Conservation (phyloP, 148 eudicot species). For the Persicaria tinctoria region DNA sequence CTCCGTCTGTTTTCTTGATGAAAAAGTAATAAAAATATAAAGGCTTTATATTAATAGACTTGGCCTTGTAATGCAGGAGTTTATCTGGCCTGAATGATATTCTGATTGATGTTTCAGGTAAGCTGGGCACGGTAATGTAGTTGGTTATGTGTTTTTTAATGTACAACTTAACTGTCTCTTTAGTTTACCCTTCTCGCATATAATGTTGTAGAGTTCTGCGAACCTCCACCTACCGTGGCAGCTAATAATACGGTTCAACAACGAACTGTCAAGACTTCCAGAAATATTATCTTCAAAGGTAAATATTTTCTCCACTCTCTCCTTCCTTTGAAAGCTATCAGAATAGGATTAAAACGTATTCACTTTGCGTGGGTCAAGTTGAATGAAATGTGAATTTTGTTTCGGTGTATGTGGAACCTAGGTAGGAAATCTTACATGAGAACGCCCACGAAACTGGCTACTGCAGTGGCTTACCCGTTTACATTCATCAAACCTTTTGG, state of each 20-base stretch:
- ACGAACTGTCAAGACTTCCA: constrained; percentile 35
- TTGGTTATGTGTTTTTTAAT: background rate
- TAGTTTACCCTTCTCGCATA: background rate
- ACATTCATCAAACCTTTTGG: constrained; percentile 75
- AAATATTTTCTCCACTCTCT: background rate
- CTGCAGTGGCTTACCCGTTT: constrained; percentile 81
- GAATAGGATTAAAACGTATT: background rate
- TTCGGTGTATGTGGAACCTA: constrained; percentile 16
- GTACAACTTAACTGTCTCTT: background rate
- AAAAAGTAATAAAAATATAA: background rate
- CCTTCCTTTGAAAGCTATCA: background rate
- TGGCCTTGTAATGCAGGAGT: constrained; percentile 7
- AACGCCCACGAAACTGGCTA: constrained; percentile 51
- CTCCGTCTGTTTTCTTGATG: background rate
- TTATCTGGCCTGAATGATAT: constrained; percentile 13
- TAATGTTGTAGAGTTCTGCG: constrained; percentile 37
- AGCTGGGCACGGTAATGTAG: background rate
- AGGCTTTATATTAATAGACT: background rate
- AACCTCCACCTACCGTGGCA: constrained; percentile 27
- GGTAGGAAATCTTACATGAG: constrained; percentile 46
- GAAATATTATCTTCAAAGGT: constrained; percentile 73
- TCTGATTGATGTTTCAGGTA: constrained; percentile 11
- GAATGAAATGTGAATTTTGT: background rate
- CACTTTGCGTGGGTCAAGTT: background rate
- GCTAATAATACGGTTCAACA: constrained; percentile 25